Percentiles rank a stretch among this genome's conserved stretches.
phyloP scores from a whole-genome alignment of 2,329 filamentous ascomycete genomes.

The Colletotrichum horii region DNA sequence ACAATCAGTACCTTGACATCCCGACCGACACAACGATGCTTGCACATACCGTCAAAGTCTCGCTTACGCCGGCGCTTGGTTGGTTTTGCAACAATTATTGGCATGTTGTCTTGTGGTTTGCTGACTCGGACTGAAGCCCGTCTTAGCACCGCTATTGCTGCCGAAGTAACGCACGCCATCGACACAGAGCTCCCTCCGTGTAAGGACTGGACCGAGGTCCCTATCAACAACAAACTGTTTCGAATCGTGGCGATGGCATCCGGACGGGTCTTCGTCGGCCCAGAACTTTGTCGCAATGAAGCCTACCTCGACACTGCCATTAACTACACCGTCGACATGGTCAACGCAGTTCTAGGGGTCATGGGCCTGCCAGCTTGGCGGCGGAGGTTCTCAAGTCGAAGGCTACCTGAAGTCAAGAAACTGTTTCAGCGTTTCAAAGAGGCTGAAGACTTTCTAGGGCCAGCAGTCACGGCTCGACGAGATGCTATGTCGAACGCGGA shows the following conservation, averaged over 20 bases:
- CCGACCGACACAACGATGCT: not conserved
- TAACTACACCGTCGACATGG: slow-evolving; percentile 51
- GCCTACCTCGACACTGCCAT: slow-evolving; percentile 51
- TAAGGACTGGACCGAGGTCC: slow-evolving; percentile 44
- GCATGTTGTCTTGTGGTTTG: not conserved
- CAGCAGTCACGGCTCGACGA: slow-evolving; percentile 36
- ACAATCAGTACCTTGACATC: not conserved
- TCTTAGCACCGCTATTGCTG: slow-evolving; percentile 41
- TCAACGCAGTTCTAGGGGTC: slow-evolving; percentile 34
- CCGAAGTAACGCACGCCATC: slow-evolving; percentile 41
- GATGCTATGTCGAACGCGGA: slow-evolving; percentile 13
- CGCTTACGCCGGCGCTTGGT: not conserved
- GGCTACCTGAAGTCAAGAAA: slow-evolving; percentile 37
- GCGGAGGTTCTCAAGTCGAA: slow-evolving; percentile 35
- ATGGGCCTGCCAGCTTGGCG: slow-evolving; percentile 31
- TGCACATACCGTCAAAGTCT: not conserved
- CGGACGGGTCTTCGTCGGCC: slow-evolving; percentile 52
- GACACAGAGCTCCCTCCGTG: slow-evolving; percentile 36
- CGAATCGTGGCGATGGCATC: slow-evolving; percentile 52
- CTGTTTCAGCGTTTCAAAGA: slow-evolving; percentile 35
- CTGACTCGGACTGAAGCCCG: slow-evolving; percentile 22
- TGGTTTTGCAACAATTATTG: not conserved
- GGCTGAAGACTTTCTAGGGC: slow-evolving; percentile 38
- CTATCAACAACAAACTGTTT: slow-evolving; percentile 43
- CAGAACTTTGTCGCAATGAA: slow-evolving; percentile 48